These are phyloP conservation scores for Microdochium bolleyi DNA, from an alignment of 2,329 filamentous ascomycete genomes.

Conservation along the genomic window DNA sequence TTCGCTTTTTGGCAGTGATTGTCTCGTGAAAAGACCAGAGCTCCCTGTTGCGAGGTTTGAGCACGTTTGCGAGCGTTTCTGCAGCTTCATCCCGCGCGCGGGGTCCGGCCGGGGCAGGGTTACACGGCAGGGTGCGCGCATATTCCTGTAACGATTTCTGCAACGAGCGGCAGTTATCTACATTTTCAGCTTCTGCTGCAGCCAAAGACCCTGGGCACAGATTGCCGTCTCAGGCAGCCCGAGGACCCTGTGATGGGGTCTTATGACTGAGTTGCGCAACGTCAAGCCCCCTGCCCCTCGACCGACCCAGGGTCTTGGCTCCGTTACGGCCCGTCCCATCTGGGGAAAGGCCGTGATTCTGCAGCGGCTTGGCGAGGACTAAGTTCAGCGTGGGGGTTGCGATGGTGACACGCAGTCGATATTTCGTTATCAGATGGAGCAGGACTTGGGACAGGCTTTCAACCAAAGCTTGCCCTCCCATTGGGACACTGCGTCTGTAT, in stretches of 20 bases:
- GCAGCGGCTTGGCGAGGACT: background rate
- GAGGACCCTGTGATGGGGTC: too few species aligned
- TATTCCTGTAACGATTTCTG: background rate
- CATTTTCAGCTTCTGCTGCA: too few species aligned
- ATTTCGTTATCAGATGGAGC: background rate
- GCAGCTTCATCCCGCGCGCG: background rate
- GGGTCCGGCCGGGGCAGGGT: background rate
- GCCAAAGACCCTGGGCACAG: too few species aligned
- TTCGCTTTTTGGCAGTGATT: too few species aligned
- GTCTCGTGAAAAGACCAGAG: too few species aligned
- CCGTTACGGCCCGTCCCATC: background rate
- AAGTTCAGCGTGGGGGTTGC: background rate
- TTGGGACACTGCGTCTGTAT: background rate
- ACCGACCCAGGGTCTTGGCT: background rate
- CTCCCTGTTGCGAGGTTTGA: background rate
- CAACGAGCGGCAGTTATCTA: background rate
- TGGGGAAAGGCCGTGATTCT: background rate
- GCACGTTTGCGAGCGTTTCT: background rate
- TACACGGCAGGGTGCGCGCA: background rate
- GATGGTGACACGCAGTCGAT: too few species aligned
- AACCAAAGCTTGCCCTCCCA: too few species aligned
- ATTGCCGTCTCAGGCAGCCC: too few species aligned
- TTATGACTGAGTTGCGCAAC: too few species aligned
- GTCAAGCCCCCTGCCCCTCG: too few species aligned
- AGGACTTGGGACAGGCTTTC: background rate